Base-by-base conservation (phyloP, 1,139 yeast species). In the Kodamaea sp. region DNA sequence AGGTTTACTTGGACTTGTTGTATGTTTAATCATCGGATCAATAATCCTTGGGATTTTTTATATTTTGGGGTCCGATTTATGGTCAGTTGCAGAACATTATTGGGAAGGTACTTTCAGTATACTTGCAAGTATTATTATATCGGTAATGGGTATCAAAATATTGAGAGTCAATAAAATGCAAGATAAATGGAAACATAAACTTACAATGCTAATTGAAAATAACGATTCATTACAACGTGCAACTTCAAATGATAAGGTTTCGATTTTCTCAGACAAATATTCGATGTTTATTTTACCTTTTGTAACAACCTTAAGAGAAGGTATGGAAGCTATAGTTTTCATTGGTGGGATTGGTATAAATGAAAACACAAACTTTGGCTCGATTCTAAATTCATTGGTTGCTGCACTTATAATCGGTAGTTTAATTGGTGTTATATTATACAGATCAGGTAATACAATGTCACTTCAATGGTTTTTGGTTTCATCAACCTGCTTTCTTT, bases 131-230 rank as follows among this genome's bases (percentile, higher is more conserved):
- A 46, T 68, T 6, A 68, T 70, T 34, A 70, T 70, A 12, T 67
- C 75, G 1, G 58, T 65, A 5, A 70, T 70, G 76, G 76, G 75
- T 1, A 49, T 68, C 15, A 68, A 70, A 40, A 66, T 70, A 9
- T 55, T 70, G 27, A 53, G 75, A 28, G 72, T 70, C 22, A 67
- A 59, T 41, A 82, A 84, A 56, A 79, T 88, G 88, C 87, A 86
- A 63, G 79, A 79, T 45, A 88, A 88, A 62, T 89, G 97, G 97
- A 78, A 84, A 53, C 64, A 76, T 41, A 86, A 85, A 60, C 73
- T 86, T 31, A 40, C 53, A 15, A 27, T 31, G 5, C 25, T 47
- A 3, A 36, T 50, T 8, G 29, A 31, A 9, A 38, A 35, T 10
- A 41, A 41, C 3, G 39, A 46, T 22, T 36, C 43, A 3, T 33